Conservation (phyloP, 129 eudicot species). For the Calendula officinalis region DNA sequence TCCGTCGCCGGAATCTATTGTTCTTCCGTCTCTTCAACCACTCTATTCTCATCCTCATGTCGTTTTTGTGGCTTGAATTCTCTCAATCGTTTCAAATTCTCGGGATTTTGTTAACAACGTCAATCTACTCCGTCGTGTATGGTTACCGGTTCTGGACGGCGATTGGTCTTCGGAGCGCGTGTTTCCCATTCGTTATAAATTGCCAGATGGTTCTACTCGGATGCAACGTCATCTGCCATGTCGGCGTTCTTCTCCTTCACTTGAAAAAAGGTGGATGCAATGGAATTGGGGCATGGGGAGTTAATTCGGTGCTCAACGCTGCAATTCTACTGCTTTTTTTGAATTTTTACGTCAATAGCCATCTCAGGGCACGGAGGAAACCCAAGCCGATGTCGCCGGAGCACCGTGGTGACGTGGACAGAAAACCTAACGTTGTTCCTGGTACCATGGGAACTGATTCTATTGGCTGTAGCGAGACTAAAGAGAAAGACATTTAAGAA, state of each 20-base stretch:
- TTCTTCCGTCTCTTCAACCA: slow-evolving; percentile 53
- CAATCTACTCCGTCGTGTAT: slow-evolving; percentile 55
- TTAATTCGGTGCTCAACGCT: slow-evolving; percentile 71
- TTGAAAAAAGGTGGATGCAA: slow-evolving; percentile 79
- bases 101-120: slow-evolving; percentile 53
- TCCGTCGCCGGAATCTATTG: slow-evolving; percentile 45
- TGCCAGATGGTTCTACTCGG: slow-evolving; percentile 59
- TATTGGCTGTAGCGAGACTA: slow-evolving; percentile 9
- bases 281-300: slow-evolving; percentile 88
- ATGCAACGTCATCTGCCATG: slow-evolving; percentile 61
- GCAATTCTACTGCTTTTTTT: slow-evolving; percentile 59
- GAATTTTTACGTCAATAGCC: slow-evolving; percentile 63
- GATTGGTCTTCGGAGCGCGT: slow-evolving; percentile 67
- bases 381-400: neutral
- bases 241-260: slow-evolving; percentile 63
- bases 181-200: slow-evolving; percentile 69
- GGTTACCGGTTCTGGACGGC: slow-evolving; percentile 93
- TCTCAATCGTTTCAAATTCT: slow-evolving; percentile 82
- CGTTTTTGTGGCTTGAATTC: slow-evolving; percentile 82
- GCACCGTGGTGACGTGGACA: neutral
- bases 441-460: slow-evolving; percentile 9
- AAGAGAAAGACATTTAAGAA: slow-evolving; percentile 42
- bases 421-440: neutral
- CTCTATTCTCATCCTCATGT: slow-evolving; percentile 59
- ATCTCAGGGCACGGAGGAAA: slow-evolving; percentile 25